phyloP scores from a whole-genome alignment of 345 rosid genomes.

The Dipteronia sinensis region DNA sequence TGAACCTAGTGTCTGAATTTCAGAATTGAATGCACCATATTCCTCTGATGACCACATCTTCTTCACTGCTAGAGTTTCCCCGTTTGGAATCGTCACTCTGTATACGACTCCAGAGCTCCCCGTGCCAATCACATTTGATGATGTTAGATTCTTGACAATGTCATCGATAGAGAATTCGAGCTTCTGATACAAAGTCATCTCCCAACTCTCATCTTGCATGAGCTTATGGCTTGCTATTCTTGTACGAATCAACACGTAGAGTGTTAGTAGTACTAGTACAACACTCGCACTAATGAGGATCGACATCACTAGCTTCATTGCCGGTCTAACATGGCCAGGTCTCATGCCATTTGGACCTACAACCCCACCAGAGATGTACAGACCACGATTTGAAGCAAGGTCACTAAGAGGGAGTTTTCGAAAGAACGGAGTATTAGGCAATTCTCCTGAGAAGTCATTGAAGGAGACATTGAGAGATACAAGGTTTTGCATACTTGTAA shows the following conservation, averaged over 20 bases:
- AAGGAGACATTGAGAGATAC: constrained; percentile 87
- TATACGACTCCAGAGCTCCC: constrained; percentile 98
- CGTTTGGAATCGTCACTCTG: constrained; percentile 66
- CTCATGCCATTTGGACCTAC: constrained; percentile 39
- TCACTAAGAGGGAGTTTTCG: constrained; percentile 74
- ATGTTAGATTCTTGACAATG: constrained; percentile 57
- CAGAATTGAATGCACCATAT: constrained; percentile 77
- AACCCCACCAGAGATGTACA: constrained; percentile 49
- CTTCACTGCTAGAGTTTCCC: constrained; percentile 83
- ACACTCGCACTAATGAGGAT: constrained; percentile 69
- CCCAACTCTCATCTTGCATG: constrained; percentile 59
- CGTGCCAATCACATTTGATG: constrained; percentile 86
- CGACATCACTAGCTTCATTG: constrained; percentile 57
- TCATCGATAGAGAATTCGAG: constrained; percentile 80
- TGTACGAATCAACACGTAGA: constrained; percentile 57
- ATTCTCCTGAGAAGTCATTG: constrained; percentile 86
- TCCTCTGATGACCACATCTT: constrained; percentile 95
- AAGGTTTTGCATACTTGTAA: constrained; percentile 75
- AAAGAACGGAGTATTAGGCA: constrained; percentile 83
- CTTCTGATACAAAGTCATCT: constrained; percentile 80
- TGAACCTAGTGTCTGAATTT: constrained; percentile 78
- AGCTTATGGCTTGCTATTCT: constrained; percentile 34
- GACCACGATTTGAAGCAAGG: constrained; percentile 69
- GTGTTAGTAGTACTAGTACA: constrained; percentile 56
- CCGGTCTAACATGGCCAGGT: constrained; percentile 43